Conservation (phyloP, 1,139 yeast species). For the Kazachstania sp. region DNA sequence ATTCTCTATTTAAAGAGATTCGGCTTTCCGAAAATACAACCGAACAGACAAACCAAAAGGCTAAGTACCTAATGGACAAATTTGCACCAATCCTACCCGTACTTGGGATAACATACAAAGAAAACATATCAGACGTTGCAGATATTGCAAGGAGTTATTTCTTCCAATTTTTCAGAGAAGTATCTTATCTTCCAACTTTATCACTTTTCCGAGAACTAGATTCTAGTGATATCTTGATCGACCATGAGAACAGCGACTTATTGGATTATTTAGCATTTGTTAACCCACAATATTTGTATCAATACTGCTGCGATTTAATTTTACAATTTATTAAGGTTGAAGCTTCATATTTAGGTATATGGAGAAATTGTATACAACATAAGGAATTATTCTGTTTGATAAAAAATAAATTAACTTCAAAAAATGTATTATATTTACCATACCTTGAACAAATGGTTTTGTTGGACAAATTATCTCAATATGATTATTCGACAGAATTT, state of each 20-base stretch:
- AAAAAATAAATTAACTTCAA: constrained; percentile 18
- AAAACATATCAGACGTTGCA: constrained; percentile 22
- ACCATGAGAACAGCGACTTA: constrained; percentile 13
- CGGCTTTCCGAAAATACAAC: background rate
- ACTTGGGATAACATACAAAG: constrained; percentile 22
- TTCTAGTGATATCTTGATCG: constrained; percentile 17
- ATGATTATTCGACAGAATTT: constrained; percentile 20
- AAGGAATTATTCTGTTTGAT: constrained; percentile 21
- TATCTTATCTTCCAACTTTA: constrained; percentile 25
- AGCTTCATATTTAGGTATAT: constrained; percentile 22
- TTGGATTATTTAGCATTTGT: constrained; percentile 26
- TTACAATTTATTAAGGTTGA: constrained; percentile 14
- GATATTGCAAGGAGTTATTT: constrained; percentile 25
- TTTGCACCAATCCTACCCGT: constrained; percentile 11
- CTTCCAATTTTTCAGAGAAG: constrained; percentile 23
- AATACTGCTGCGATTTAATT: constrained; percentile 18
- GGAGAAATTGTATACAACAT: constrained; percentile 25
- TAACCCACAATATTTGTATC: constrained; percentile 28
- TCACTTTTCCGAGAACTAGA: constrained; percentile 22
- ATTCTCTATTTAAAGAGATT: background rate
- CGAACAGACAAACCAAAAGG: background rate
- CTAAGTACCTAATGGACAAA: constrained; percentile 10
- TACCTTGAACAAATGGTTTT: constrained; percentile 33
- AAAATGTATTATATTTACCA: constrained; percentile 25
- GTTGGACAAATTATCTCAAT: constrained; percentile 24